phyloP scores from a whole-genome alignment of 2,329 filamentous ascomycete genomes.

The Aspergillus neoniger region DNA sequence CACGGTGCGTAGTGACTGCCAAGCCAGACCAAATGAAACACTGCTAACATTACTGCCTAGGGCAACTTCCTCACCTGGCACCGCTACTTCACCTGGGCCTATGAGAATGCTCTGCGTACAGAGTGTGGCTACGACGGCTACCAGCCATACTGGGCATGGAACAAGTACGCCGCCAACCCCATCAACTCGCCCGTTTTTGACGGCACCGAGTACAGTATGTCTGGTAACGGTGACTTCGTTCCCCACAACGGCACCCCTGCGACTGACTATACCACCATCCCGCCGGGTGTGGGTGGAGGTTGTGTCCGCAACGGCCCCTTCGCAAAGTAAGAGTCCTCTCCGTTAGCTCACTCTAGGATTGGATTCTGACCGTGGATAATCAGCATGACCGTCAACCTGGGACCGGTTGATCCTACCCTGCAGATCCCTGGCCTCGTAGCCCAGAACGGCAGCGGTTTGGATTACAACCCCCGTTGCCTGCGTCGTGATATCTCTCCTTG shows the following conservation, averaged over 20 bases:
- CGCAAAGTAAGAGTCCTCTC: background rate
- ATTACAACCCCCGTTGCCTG: slow-evolving; percentile 37
- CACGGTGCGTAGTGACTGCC: slow-evolving; percentile 22
- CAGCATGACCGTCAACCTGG: slow-evolving; percentile 34
- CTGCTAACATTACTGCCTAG: slow-evolving; percentile 3
- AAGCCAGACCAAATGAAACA: too few relatives aligned
- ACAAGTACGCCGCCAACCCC: slow-evolving; percentile 35
- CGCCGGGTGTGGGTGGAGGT: slow-evolving; percentile 18
- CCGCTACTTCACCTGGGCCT: slow-evolving; percentile 46
- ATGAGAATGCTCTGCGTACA: slow-evolving; percentile 46
- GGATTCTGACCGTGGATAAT: background rate
- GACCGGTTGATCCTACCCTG: slow-evolving; percentile 27
- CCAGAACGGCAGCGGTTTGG: slow-evolving; percentile 22
- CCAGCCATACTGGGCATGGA: slow-evolving; percentile 44
- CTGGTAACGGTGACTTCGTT: slow-evolving; percentile 47
- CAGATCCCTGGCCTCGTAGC: slow-evolving; percentile 15
- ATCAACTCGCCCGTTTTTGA: slow-evolving; percentile 37
- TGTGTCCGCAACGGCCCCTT: slow-evolving; percentile 6
- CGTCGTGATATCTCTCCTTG: slow-evolving; percentile 28
- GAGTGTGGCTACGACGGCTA: slow-evolving; percentile 49
- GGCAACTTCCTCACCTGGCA: slow-evolving; percentile 48
- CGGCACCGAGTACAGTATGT: slow-evolving; percentile 44
- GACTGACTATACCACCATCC: slow-evolving; percentile 36
- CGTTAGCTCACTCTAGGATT: background rate
- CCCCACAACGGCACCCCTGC: slow-evolving; percentile 23